These are phyloP conservation scores for Plasmodium gallinaceum DNA, from an alignment of 169 alveolate genomes.

Conservation along the genomic window DNA sequence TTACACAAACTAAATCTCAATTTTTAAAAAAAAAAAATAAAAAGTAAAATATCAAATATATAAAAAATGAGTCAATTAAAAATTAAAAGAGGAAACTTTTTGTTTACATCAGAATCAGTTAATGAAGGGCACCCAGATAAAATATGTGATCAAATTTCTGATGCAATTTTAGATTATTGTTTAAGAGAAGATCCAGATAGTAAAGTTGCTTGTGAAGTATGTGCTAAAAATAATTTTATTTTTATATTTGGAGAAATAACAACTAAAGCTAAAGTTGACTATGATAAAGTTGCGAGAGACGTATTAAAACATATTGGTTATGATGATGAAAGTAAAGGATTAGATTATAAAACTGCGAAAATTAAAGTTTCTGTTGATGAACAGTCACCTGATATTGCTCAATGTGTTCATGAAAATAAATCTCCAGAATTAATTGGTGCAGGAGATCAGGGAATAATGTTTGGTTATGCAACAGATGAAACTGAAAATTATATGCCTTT, in stretches of 20 bases:
- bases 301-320: conserved; percentile 94
- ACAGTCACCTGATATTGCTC: conserved; percentile 97
- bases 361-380: conserved; percentile 94
- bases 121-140: conserved; percentile 99
- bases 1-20: conserved; percentile 27
- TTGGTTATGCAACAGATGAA: conserved; percentile 99
- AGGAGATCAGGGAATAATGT: conserved; percentile 99
- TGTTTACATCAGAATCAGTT: conserved; percentile 99
- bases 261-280: conserved; percentile 92
- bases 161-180: conserved; percentile 99
- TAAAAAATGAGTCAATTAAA: conserved; percentile 47
- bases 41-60: not conserved
- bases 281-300: conserved; percentile 95
- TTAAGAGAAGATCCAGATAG: conserved; percentile 92
- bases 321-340: conserved; percentile 91
- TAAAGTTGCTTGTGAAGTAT: conserved; percentile 97
- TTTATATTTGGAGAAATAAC: conserved; percentile 98
- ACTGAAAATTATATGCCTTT: conserved; percentile 98
- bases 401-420: conserved; percentile 96
- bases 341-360: conserved; percentile 95
- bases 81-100: conserved; percentile 88
- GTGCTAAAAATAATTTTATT: conserved; percentile 95
- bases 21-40: conserved; percentile 33
- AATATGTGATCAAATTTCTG: conserved; percentile 99
- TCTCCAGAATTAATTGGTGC: conserved; percentile 83